phyloP scores from a whole-genome alignment of 257 asterid genomes.

The Capsicum rhomboideum region DNA sequence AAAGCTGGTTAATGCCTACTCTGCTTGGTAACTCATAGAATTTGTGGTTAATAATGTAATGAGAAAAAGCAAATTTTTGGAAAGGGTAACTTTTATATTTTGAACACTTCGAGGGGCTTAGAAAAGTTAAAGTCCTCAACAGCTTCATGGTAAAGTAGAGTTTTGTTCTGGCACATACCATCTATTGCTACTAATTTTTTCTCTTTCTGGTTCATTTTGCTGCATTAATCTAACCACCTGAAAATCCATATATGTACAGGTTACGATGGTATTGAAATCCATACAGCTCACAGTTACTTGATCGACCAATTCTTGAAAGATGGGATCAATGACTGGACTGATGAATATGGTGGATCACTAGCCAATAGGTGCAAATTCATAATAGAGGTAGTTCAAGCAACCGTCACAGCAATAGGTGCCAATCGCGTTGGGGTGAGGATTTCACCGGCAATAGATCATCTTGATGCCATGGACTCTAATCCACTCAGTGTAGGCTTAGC shows the following conservation, averaged over 20 bases:
- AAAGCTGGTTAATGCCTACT: neutral
- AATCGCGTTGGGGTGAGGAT: slow-evolving; percentile 72
- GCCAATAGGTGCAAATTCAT: slow-evolving; percentile 68
- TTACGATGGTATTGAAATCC: slow-evolving; percentile 3
- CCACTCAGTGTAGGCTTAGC: slow-evolving; percentile 69
- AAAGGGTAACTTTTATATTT: neutral
- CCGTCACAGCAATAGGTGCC: slow-evolving; percentile 56
- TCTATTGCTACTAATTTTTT: neutral
- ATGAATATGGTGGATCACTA: slow-evolving; percentile 70
- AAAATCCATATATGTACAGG: neutral
- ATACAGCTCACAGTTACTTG: slow-evolving; percentile 74
- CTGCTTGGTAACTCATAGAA: neutral
- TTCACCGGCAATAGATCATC: slow-evolving; percentile 90
- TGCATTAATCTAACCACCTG: neutral
- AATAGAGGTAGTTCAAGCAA: slow-evolving; percentile 46
- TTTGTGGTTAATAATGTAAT: no score
- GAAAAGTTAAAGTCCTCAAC: no score
- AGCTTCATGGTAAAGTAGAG: no score
- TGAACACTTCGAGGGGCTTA: no score
- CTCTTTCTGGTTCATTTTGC: neutral
- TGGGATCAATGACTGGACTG: slow-evolving; percentile 72
- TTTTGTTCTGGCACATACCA: no score
- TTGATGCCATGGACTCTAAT: slow-evolving; percentile 77
- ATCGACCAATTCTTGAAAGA: slow-evolving; percentile 81
- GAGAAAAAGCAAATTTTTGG: neutral